These are phyloP conservation scores for Canna indica DNA, from an alignment of 176 grass and related monocot genomes.

Conservation along the genomic window DNA sequence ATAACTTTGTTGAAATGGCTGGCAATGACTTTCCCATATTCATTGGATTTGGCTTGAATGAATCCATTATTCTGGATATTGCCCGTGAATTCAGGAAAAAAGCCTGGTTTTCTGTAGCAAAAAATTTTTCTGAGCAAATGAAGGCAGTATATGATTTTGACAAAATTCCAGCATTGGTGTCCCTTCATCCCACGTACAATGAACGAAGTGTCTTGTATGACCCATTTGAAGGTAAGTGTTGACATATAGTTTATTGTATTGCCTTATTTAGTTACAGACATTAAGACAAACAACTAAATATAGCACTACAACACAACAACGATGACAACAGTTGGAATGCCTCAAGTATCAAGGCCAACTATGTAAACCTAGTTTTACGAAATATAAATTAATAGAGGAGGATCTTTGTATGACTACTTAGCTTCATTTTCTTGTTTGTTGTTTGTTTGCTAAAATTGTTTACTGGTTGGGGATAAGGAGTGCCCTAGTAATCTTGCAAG, in stretches of 20 bases:
- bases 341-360: not conserved
- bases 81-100: slow-evolving; percentile 70
- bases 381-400: not conserved
- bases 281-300: not conserved
- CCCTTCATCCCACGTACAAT: slow-evolving; percentile 60
- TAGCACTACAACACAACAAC: too few relatives aligned
- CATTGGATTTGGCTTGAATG: slow-evolving; percentile 70
- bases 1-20: slow-evolving; percentile 49
- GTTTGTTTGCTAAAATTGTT: not conserved
- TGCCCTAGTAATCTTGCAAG: not conserved
- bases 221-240: slow-evolving; percentile 65
- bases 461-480: not conserved
- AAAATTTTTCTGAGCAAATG: slow-evolving; percentile 72
- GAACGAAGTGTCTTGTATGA: slow-evolving; percentile 74
- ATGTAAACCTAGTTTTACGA: not conserved
- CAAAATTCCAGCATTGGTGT: slow-evolving; percentile 72
- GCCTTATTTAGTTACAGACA: not conserved
- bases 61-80: slow-evolving; percentile 37
- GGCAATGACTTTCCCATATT: slow-evolving; percentile 56
- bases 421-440: not conserved
- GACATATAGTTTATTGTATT: not conserved
- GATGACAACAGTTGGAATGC: too few relatives aligned
- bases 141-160: slow-evolving; percentile 77
- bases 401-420: not conserved
- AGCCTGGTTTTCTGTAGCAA: slow-evolving; percentile 74